Percentiles rank a stretch among this genome's conserved stretches.
Evolutionary conservation across 2,329 filamentous ascomycete genomes (phyloP).

Genomic region (Chaetomium sp.): DNA sequence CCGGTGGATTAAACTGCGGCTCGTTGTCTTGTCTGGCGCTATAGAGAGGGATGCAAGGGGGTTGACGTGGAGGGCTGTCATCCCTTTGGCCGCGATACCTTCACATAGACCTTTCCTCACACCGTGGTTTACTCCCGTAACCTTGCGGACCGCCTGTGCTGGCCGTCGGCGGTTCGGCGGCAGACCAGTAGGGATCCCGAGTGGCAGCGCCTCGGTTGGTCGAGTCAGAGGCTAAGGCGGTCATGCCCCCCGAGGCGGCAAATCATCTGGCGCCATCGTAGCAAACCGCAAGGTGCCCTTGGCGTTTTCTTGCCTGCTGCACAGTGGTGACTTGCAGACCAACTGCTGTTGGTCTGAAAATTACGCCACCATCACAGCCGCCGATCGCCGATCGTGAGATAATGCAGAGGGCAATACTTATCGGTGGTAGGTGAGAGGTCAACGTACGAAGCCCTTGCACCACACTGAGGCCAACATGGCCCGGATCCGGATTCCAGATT

Average conservation of each 20-base stretch:
- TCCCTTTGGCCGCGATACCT: not conserved
- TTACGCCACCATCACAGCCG: not conserved
- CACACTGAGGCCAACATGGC: not conserved
- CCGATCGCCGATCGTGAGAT: not conserved
- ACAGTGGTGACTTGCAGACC: not conserved
- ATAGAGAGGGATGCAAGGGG: not conserved
- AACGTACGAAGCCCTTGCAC: not conserved
- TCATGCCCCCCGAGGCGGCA: not conserved
- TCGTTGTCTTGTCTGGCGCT: not conserved
- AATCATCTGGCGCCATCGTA: not conserved
- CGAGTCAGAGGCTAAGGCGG: not conserved
- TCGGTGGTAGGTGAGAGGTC: not conserved
- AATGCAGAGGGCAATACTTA: not conserved
- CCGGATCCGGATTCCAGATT: not conserved
- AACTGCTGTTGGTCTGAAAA: not conserved
- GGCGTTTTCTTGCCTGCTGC: not conserved
- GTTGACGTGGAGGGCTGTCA: not conserved
- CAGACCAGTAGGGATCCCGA: not conserved
- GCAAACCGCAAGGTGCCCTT: not conserved
- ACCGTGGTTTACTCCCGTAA: not conserved
- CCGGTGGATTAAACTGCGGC: not conserved
- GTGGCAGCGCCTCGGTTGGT: not conserved
- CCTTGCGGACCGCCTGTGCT: not conserved
- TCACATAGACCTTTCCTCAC: not conserved
- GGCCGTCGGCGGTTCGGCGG: not conserved